phyloP scores from a whole-genome alignment of 1,284 basidiomycete genomes.

The Coniophora puteana region DNA sequence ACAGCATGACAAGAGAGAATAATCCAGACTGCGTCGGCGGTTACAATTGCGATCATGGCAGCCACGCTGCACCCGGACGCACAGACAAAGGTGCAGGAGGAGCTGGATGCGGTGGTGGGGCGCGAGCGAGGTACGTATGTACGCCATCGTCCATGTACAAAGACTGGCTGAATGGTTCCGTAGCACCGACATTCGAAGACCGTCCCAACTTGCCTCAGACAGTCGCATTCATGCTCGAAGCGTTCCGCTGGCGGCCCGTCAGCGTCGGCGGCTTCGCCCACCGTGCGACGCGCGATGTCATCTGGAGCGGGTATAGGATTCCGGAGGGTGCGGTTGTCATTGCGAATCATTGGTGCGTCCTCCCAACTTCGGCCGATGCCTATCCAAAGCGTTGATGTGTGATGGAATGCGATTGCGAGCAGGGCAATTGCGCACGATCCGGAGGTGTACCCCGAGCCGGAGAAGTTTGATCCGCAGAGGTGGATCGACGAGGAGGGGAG shows the following conservation, averaged over 20 bases:
- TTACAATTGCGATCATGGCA: slow-evolving; percentile 41
- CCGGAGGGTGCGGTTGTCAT: slow-evolving; percentile 30
- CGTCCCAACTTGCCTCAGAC: slow-evolving; percentile 19
- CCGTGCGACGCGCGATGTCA: slow-evolving; percentile 29
- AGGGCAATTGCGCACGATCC: slow-evolving; percentile 1
- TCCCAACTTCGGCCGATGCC: too few species aligned
- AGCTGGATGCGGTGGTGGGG: slow-evolving; percentile 38
- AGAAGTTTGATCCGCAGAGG: slow-evolving; percentile 28
- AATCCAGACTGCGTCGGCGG: slow-evolving; percentile 31
- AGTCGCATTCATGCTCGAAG: slow-evolving; percentile 27
- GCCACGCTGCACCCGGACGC: slow-evolving; percentile 37
- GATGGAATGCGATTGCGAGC: neutral
- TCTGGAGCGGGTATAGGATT: slow-evolving; percentile 30
- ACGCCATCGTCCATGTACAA: neutral
- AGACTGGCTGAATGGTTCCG: neutral
- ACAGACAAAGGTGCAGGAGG: slow-evolving; percentile 37
- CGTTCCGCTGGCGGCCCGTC: slow-evolving; percentile 28
- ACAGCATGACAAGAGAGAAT: too few species aligned
- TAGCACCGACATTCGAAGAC: slow-evolving; percentile 22
- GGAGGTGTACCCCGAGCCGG: slow-evolving; percentile 16
- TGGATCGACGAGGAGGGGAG: slow-evolving; percentile 28
- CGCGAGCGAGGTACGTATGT: slow-evolving; percentile 27
- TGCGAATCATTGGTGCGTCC: slow-evolving; percentile 31
- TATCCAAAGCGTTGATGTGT: too few species aligned
- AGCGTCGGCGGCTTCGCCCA: slow-evolving; percentile 24